Percentiles rank a stretch among this genome's conserved stretches.
phyloP scores from a whole-genome alignment of 139 green algal genomes.

The Deuterostichococcus epilithicus region DNA sequence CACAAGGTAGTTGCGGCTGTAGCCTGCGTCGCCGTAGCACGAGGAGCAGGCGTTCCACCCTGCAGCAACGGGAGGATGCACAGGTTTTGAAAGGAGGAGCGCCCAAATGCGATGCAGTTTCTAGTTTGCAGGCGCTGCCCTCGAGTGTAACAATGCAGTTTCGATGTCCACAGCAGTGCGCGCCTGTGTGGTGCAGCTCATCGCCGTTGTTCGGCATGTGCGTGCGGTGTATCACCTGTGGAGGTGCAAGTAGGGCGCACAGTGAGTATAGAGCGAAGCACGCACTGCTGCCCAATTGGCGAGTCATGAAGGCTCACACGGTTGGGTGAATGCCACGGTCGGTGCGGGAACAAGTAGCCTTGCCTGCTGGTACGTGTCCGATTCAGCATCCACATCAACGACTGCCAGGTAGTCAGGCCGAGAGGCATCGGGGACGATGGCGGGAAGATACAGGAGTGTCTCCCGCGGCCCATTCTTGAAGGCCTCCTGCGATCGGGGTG shows the following conservation, averaged over 20 bases:
- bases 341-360: neutral
- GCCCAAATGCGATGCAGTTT: too few relatives aligned
- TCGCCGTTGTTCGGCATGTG: slow-evolving; percentile 63
- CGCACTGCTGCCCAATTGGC: neutral
- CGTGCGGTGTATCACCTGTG: slow-evolving; percentile 69
- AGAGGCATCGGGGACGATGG: slow-evolving; percentile 32
- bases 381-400: slow-evolving; percentile 54
- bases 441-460: slow-evolving; percentile 66
- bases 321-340: neutral
- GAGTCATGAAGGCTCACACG: neutral
- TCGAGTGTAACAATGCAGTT: too few relatives aligned
- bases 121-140: too few relatives aligned
- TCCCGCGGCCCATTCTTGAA: slow-evolving; percentile 44
- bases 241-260: neutral
- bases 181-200: slow-evolving; percentile 79
- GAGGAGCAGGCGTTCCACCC: slow-evolving; percentile 79
- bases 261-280: neutral
- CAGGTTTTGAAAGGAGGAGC: too few relatives aligned
- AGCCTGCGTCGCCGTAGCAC: slow-evolving; percentile 53
- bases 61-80: slow-evolving; percentile 1
- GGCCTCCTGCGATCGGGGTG: slow-evolving; percentile 68
- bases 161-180: too few relatives aligned
- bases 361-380: slow-evolving; percentile 39
- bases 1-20: slow-evolving; percentile 56
- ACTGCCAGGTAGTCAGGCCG: slow-evolving; percentile 73